Conservation (phyloP, 2,329 filamentous ascomycete species). For the Fusarium sp. region DNA sequence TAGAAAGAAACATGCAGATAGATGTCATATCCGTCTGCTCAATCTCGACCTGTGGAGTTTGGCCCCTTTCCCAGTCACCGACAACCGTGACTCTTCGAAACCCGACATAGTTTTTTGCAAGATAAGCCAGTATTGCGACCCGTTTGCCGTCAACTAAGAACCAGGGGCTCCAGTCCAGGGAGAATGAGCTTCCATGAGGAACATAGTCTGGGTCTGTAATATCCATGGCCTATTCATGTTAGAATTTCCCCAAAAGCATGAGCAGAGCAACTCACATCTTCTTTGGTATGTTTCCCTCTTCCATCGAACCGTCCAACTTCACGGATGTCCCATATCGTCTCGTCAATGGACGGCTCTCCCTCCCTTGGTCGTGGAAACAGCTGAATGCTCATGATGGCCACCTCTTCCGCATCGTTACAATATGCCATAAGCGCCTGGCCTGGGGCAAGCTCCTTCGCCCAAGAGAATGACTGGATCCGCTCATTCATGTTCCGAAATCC, state of each 20-base stretch:
- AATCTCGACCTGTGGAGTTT: slow-evolving; percentile 54
- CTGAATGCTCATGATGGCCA: slow-evolving; percentile 65
- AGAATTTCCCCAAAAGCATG: background rate
- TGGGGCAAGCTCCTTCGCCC: slow-evolving; percentile 59
- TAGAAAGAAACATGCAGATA: slow-evolving; percentile 62
- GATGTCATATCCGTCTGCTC: slow-evolving; percentile 58
- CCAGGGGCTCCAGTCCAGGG: slow-evolving; percentile 69
- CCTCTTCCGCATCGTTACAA: slow-evolving; percentile 61
- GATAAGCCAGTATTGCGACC: slow-evolving; percentile 62
- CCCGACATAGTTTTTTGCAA: slow-evolving; percentile 65
- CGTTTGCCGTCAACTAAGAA: slow-evolving; percentile 49
- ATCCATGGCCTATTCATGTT: slow-evolving; percentile 45
- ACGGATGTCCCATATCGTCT: slow-evolving; percentile 61
- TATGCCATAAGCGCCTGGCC: slow-evolving; percentile 64
- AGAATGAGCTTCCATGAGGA: slow-evolving; percentile 62
- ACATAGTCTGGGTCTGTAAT: slow-evolving; percentile 61
- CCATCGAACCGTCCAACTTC: slow-evolving; percentile 64
- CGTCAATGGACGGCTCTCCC: slow-evolving; percentile 36
- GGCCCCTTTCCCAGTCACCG: slow-evolving; percentile 50
- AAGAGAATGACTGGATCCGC: slow-evolving; percentile 64
- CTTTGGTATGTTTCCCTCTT: slow-evolving; percentile 58
- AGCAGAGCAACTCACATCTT: slow-evolving; percentile 37
- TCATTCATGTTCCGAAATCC: slow-evolving; percentile 56
- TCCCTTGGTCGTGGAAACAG: slow-evolving; percentile 46
- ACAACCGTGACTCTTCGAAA: slow-evolving; percentile 64